Conservation (phyloP, 495 filamentous ascomycete genomes). For the Lentithecium fluviatile region DNA sequence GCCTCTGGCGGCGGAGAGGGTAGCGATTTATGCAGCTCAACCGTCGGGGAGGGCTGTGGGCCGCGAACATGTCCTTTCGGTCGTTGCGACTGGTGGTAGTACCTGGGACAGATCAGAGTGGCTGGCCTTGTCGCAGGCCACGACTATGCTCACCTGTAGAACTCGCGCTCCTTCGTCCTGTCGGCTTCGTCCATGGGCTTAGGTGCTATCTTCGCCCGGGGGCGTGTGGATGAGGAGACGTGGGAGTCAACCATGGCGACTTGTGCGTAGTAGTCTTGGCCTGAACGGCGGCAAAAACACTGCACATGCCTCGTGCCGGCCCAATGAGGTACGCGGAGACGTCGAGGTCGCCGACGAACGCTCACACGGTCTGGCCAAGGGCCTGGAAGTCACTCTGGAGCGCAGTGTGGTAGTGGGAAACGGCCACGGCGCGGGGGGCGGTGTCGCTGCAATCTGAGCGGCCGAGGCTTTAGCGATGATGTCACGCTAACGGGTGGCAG, state of each 20-base stretch:
- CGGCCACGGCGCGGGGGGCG: no score
- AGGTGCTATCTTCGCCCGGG: neutral
- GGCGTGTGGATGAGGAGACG: neutral
- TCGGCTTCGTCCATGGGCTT: constrained; percentile 15
- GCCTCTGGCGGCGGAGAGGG: constrained; percentile 2
- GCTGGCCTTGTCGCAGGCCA: neutral
- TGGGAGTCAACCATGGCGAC: neutral
- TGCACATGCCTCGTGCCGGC: neutral
- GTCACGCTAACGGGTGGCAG: no score
- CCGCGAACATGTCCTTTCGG: neutral
- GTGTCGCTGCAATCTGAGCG: no score
- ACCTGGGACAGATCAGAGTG: constrained; percentile 17
- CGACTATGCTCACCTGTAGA: constrained; percentile 23
- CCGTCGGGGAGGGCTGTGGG: neutral
- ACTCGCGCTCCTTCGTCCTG: constrained; percentile 28
- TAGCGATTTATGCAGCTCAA: neutral
- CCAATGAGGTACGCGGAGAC: neutral
- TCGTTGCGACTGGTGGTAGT: constrained; percentile 27
- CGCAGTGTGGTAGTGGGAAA: no score
- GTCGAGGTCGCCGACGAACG: neutral
- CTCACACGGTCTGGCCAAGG: neutral
- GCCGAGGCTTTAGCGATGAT: no score
- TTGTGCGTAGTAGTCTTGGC: neutral
- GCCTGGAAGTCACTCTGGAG: neutral
- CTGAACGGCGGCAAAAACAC: neutral